Percentiles rank a stretch among this genome's conserved stretches.
Evolutionary conservation across 257 asterid species (phyloP).

Genomic region (Linaria vulgaris): DNA sequence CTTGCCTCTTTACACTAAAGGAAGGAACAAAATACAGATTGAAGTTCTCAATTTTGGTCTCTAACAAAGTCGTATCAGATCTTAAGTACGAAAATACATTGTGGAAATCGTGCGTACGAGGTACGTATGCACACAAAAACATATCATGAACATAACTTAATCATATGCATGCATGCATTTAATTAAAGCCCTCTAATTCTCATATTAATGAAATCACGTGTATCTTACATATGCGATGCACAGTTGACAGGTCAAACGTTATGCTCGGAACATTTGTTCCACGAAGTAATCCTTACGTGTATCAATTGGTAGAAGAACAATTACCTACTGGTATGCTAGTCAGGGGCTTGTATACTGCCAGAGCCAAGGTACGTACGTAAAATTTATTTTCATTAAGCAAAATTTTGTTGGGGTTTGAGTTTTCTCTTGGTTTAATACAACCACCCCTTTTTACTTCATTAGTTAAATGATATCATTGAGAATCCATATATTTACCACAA

Average conservation of each 20-base stretch:
- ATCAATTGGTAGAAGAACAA: slow-evolving; percentile 43
- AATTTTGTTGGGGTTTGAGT: neutral
- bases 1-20: slow-evolving; percentile 51
- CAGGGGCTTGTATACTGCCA: slow-evolving; percentile 53
- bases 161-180: neutral
- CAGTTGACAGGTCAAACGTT: slow-evolving; percentile 47
- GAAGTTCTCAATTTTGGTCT: slow-evolving; percentile 48
- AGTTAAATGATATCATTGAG: no score
- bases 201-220: no score
- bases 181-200: neutral
- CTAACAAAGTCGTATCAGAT: slow-evolving; percentile 43
- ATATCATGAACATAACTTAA: neutral
- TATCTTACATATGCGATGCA: no score
- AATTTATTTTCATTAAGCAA: neutral
- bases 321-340: slow-evolving; percentile 53
- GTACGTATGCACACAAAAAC: slow-evolving; percentile 17
- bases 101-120: slow-evolving; percentile 59
- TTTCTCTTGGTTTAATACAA: no score
- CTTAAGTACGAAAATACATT: slow-evolving; percentile 52
- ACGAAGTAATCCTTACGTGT: slow-evolving; percentile 34
- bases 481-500: no score
- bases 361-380: slow-evolving; percentile 30
- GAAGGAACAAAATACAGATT: slow-evolving; percentile 51
- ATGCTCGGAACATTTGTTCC: slow-evolving; percentile 43
- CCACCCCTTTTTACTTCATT: neutral